A percentile compares a stretch with the other conserved stretches of the same genome.
phyloP scores from a whole-genome alignment of 176 grass and related monocot genomes.

The bread wheat (Triticum aestivum) region IWGSC_CS_RefSeq_v2.1 NC_057811.1:103287251-103287750 shows the following conservation, averaged over 20 bases:
- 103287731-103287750: slow-evolving; percentile 39
- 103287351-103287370: slow-evolving; percentile 16
- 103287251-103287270: not conserved
- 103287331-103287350: slow-evolving; percentile 21
- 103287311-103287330: not conserved
- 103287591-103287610: not conserved
- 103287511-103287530: slow-evolving; percentile 2
- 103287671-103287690: slow-evolving; percentile 21
- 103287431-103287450: not conserved
- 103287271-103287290: slow-evolving; percentile 21
- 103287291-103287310: not conserved
- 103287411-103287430: not conserved
- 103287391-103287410: slow-evolving; percentile 5
- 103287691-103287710: slow-evolving; percentile 21
- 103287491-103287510: slow-evolving; percentile 30
- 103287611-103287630: slow-evolving; percentile 14
- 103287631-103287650: slow-evolving; percentile 33
- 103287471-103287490: slow-evolving; percentile 40
- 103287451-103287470: slow-evolving; percentile 15
- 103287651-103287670: slow-evolving; percentile 14
- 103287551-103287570: slow-evolving; percentile 22
- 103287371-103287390: not conserved
- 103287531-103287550: not conserved
- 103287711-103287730: not conserved
- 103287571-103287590: slow-evolving; percentile 34